Evolutionary conservation across 2,329 filamentous ascomycete species (phyloP).

Genomic region (Pyrenophora tritici-repentis): DNA sequence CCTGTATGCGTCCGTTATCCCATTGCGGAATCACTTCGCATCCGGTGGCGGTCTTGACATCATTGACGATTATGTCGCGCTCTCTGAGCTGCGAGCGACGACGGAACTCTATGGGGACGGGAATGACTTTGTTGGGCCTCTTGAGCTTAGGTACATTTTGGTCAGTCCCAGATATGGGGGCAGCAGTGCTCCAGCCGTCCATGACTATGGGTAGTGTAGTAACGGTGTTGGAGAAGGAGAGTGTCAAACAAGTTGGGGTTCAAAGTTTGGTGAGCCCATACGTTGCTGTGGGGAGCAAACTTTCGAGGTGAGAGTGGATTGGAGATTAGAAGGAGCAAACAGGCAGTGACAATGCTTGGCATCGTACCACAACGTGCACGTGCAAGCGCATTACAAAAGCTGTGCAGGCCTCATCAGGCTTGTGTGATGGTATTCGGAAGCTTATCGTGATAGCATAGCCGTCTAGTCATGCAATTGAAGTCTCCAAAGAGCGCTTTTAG

Average conservation of each 20-base stretch:
- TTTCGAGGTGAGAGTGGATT: constrained; percentile 7
- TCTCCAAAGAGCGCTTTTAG: no score
- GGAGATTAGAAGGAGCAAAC: constrained; percentile 11
- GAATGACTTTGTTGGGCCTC: constrained; percentile 26
- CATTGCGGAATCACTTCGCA: constrained; percentile 25
- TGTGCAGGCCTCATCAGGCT: no score
- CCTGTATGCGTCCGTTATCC: constrained; percentile 15
- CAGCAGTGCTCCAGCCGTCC: neutral
- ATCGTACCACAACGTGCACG: neutral
- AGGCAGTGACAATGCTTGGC: neutral
- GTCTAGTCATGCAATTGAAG: no score
- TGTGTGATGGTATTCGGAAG: no score
- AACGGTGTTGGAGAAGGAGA: no score
- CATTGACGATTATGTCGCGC: constrained; percentile 15
- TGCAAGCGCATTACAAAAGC: neutral
- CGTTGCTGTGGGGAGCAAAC: neutral
- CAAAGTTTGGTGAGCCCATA: neutral
- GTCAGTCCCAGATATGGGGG: neutral
- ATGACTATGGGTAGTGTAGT: neutral
- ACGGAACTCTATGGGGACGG: constrained; percentile 27
- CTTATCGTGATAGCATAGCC: no score
- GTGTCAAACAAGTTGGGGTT: neutral
- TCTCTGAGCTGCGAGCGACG: constrained; percentile 20
- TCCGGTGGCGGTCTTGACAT: constrained; percentile 23
- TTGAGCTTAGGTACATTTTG: constrained; percentile 1